Conservation (phyloP, 331 rosid species). For the Rosa hybrid region DNA sequence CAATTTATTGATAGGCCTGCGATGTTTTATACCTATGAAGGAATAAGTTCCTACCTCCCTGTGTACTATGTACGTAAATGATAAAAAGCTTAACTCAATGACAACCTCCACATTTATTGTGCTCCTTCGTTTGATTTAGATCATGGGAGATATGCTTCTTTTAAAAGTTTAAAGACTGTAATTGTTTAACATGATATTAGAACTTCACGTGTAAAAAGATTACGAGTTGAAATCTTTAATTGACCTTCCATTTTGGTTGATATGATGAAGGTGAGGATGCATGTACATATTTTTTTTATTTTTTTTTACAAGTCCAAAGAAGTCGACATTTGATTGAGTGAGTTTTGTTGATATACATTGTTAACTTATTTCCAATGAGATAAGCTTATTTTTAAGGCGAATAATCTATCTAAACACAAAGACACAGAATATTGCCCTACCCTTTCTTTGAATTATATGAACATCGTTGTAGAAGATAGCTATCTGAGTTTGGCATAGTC, state of each 20-base stretch:
- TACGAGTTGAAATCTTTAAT: too few species aligned
- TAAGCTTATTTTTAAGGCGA: not conserved
- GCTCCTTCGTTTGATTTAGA: not conserved
- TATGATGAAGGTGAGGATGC: too few species aligned
- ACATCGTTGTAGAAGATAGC: not conserved
- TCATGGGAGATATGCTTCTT: too few species aligned
- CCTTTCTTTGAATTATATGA: not conserved
- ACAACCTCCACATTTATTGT: not conserved
- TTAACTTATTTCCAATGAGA: not conserved
- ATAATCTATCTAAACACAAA: not conserved
- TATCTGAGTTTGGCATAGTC: not conserved
- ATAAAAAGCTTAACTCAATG: not conserved
- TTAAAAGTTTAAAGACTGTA: too few species aligned
- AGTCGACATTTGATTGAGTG: not conserved
- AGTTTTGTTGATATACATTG: not conserved
- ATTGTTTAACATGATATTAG: too few species aligned
- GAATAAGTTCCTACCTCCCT: not conserved
- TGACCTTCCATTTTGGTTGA: not conserved
- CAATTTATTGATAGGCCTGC: not conserved
- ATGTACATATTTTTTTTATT: too few species aligned
- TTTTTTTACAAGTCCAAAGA: too few species aligned
- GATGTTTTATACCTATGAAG: not conserved
- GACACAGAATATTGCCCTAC: not conserved
- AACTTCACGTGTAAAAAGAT: not conserved
- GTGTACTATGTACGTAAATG: not conserved